Percentiles rank a stretch among this genome's conserved stretches.
Conservation (phyloP, 2,329 filamentous ascomycete species). For the Cercospora sp. region DNA sequence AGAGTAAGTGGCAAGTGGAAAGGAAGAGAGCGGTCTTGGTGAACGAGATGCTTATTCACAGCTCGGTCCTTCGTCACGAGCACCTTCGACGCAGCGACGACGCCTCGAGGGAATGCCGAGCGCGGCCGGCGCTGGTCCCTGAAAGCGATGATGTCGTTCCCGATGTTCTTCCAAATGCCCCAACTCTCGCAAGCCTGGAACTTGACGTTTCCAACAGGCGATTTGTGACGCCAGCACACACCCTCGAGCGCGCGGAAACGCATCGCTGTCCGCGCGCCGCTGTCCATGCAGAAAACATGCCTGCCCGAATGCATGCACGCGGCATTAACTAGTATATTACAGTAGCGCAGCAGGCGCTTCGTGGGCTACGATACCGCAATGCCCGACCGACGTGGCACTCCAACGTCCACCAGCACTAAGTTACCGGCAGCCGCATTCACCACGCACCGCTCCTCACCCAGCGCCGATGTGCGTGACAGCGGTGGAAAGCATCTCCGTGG, state of each 20-base stretch:
- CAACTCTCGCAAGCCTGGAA: not conserved
- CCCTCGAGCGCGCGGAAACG: too few relatives aligned
- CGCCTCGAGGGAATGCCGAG: not conserved
- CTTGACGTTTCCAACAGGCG: not conserved
- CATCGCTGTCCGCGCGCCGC: not conserved
- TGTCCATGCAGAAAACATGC: conserved; percentile 9
- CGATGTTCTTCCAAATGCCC: not conserved
- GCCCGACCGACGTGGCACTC: conserved; percentile 1
- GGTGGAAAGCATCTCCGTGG: not conserved
- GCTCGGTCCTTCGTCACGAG: not conserved
- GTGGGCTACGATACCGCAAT: not conserved
- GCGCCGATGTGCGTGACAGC: not conserved
- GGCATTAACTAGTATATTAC: too few relatives aligned
- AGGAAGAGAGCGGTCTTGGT: not conserved
- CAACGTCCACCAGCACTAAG: not conserved
- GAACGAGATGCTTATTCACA: conserved; percentile 6
- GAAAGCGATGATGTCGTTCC: conserved; percentile 8
- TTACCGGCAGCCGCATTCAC: not conserved
- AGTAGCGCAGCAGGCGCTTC: too few relatives aligned
- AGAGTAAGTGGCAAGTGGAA: not conserved
- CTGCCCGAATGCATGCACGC: not conserved
- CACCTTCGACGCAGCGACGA: not conserved
- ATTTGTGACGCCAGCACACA: not conserved
- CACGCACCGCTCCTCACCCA: not conserved
- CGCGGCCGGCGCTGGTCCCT: not conserved